These are phyloP conservation scores for Plasmodium reichenowi DNA, from an alignment of 169 alveolate species.

Conservation along the genomic window DNA sequence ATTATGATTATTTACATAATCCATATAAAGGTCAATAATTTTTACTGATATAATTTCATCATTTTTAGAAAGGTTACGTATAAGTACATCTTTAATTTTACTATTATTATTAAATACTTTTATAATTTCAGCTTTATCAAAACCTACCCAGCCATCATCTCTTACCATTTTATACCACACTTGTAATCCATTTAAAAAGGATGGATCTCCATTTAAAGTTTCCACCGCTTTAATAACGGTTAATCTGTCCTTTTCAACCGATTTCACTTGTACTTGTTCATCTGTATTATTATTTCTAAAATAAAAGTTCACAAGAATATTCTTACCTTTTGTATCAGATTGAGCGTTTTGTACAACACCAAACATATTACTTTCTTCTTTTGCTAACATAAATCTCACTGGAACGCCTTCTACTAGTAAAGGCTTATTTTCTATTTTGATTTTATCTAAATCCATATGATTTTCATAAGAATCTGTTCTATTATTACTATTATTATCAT, in stretches of 20 bases:
- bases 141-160: constrained; percentile 77
- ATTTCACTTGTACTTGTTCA: constrained; percentile 70
- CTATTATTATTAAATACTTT: constrained; percentile 57
- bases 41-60: constrained; percentile 77
- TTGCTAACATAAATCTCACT: constrained; percentile 72
- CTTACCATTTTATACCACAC: constrained; percentile 73
- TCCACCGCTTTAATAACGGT: constrained; percentile 59
- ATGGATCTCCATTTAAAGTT: constrained; percentile 48
- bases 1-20: constrained; percentile 25
- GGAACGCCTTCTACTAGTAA: constrained; percentile 67
- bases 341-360: constrained; percentile 76
- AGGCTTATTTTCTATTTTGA: constrained; percentile 2
- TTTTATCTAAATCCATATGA: constrained; percentile 27
- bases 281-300: constrained; percentile 51
- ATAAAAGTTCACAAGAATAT: constrained; percentile 54
- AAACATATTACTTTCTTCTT: constrained; percentile 79
- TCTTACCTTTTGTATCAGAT: constrained; percentile 54
- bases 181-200: constrained; percentile 58
- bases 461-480: constrained; percentile 40
- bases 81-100: constrained; percentile 52
- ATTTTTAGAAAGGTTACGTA: constrained; percentile 61
- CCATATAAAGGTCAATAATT: constrained; percentile 75
- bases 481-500: constrained; percentile 9
- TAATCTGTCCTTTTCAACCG: constrained; percentile 70
- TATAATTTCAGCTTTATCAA: constrained; percentile 69